Evolutionary conservation across 495 filamentous ascomycete species (phyloP).

Genomic region (Geopyxis carbonaria): DNA sequence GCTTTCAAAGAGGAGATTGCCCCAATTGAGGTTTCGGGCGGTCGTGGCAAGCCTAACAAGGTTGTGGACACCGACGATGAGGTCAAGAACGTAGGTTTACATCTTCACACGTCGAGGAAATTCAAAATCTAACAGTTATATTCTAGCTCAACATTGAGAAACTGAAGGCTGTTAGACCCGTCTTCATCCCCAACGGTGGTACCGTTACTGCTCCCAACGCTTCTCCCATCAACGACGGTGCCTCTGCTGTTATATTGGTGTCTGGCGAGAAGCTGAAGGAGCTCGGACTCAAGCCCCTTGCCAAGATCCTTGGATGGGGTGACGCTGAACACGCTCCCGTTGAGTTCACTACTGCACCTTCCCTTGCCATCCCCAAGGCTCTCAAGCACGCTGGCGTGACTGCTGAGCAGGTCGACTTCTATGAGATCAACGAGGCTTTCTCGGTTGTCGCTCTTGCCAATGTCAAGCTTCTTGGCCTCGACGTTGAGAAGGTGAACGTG

Average conservation of each 20-base stretch:
- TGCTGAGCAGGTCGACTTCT: conserved; percentile 64
- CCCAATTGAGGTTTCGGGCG: conserved; percentile 72
- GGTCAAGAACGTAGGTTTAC: conserved; percentile 57
- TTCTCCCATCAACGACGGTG: conserved; percentile 86
- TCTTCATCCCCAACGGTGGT: conserved; percentile 64
- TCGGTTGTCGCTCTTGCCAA: conserved; percentile 92
- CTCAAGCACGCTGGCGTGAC: conserved; percentile 74
- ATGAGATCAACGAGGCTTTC: conserved; percentile 99
- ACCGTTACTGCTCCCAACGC: conserved; percentile 97
- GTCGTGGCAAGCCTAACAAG: conserved; percentile 73
- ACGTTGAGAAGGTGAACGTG: conserved; percentile 79
- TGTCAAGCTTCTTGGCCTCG: conserved; percentile 66
- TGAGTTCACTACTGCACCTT: conserved; percentile 89
- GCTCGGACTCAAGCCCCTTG: conserved; percentile 73
- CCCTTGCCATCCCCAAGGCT: conserved; percentile 92
- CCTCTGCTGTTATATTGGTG: conserved; percentile 74
- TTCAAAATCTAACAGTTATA: not conserved
- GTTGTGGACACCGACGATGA: conserved; percentile 79
- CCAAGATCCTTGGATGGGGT: conserved; percentile 91
- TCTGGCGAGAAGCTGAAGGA: conserved; percentile 79
- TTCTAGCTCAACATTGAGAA: conserved; percentile 73
- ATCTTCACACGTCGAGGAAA: no score
- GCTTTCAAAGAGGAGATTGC: conserved; percentile 72
- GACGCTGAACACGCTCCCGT: conserved; percentile 78
- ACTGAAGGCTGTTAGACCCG: conserved; percentile 64